phyloP scores from a whole-genome alignment of 805 yeast genomes.

The Nakazawaea sp. region DNA sequence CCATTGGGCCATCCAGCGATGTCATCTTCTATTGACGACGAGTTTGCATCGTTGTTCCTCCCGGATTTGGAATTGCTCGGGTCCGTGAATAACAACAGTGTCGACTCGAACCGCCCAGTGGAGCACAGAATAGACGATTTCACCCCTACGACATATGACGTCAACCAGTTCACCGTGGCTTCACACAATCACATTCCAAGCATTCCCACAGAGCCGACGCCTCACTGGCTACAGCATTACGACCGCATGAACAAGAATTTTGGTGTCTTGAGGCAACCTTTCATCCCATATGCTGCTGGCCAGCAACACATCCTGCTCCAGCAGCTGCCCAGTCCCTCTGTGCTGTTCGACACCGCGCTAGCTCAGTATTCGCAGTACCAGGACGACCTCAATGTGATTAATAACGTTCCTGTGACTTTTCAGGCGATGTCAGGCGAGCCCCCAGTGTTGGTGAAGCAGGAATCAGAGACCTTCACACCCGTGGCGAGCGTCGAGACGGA shows the following conservation, averaged over 20 bases:
- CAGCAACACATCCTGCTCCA: not conserved
- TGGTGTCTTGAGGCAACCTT: slow-evolving; percentile 5
- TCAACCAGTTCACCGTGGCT: too few species aligned
- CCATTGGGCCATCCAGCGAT: too few species aligned
- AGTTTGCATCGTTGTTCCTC: slow-evolving; percentile 14
- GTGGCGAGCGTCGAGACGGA: too few species aligned
- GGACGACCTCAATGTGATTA: too few species aligned
- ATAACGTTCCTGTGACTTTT: too few species aligned
- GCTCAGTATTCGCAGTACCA: too few species aligned
- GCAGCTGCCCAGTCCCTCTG: not conserved
- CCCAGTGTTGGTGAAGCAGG: too few species aligned
- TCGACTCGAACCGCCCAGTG: not conserved
- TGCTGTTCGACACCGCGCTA: not conserved
- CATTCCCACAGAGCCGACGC: not conserved
- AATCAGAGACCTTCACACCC: too few species aligned
- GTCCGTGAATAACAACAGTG: slow-evolving; percentile 1
- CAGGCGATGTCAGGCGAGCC: too few species aligned
- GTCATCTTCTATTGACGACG: slow-evolving; percentile 13
- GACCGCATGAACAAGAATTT: slow-evolving; percentile 1
- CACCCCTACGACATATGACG: not conserved
- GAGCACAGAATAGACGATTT: too few species aligned
- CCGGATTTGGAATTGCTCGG: slow-evolving; percentile 11
- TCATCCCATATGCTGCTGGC: not conserved
- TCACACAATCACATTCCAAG: not conserved
- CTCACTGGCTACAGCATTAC: slow-evolving; percentile 4